Conservation (phyloP, 805 yeast genomes). For the Schwanniomyces sp. region DNA sequence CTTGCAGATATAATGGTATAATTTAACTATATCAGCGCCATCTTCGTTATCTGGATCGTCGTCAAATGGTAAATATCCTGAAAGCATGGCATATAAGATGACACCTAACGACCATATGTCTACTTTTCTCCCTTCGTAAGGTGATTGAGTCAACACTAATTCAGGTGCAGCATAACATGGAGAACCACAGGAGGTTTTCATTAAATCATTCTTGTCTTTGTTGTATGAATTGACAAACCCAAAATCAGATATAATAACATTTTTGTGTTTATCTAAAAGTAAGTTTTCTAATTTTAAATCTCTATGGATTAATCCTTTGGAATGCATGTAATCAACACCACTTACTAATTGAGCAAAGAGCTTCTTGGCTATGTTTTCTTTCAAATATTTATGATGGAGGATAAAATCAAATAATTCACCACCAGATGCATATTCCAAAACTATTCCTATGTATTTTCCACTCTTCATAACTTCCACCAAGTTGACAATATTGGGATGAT, state of each 20-base stretch:
- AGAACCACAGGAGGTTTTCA: slow-evolving; percentile 95
- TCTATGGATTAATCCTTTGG: slow-evolving; percentile 76
- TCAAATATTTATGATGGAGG: slow-evolving; percentile 78
- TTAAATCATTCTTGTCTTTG: slow-evolving; percentile 60
- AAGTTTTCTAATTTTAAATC: slow-evolving; percentile 76
- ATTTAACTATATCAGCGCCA: slow-evolving; percentile 87
- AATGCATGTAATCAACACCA: slow-evolving; percentile 88
- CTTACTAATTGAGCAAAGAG: slow-evolving; percentile 90
- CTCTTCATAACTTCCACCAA: slow-evolving; percentile 91
- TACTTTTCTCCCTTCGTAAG: slow-evolving; percentile 89
- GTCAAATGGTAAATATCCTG: slow-evolving; percentile 96
- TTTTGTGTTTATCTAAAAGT: slow-evolving; percentile 79
- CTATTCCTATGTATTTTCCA: slow-evolving; percentile 94
- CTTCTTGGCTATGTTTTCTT: slow-evolving; percentile 83
- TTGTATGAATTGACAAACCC: slow-evolving; percentile 91
- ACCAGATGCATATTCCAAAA: slow-evolving; percentile 94
- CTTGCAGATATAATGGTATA: slow-evolving; percentile 87
- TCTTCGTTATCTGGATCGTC: slow-evolving; percentile 97
- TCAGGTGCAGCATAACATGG: slow-evolving; percentile 99
- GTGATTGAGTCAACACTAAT: slow-evolving; percentile 79
- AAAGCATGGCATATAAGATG: slow-evolving; percentile 91
- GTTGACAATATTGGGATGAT: slow-evolving; percentile 92
- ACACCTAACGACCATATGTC: slow-evolving; percentile 98
- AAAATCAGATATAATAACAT: slow-evolving; percentile 84
- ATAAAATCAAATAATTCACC: slow-evolving; percentile 96